Evolutionary conservation across 192 early-diverging fungal species (phyloP).

Genomic region (Helicostylum pulchrum): DNA sequence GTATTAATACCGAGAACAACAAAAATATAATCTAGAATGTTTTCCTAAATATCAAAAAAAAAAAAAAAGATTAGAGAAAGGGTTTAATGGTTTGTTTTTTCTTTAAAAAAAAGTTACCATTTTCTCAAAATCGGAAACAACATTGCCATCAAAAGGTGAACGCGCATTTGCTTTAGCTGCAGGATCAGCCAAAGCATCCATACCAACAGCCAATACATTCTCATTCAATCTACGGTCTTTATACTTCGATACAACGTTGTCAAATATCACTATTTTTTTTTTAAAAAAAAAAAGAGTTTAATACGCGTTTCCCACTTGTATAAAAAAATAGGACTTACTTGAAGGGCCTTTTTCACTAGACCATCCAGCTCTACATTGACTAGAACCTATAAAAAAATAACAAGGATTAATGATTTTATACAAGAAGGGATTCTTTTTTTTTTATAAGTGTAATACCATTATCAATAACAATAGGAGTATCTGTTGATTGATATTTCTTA

Average conservation of each 20-base stretch:
- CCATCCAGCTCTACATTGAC: slow-evolving; percentile 81
- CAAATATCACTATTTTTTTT: slow-evolving; percentile 71
- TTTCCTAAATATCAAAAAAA: slow-evolving; percentile 57
- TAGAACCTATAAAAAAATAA: slow-evolving; percentile 50
- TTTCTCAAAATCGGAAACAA: slow-evolving; percentile 71
- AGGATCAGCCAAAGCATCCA: slow-evolving; percentile 62
- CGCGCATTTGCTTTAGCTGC: slow-evolving; percentile 49
- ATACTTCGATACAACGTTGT: slow-evolving; percentile 65
- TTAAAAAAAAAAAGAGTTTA: slow-evolving; percentile 21
- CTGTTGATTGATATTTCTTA: slow-evolving; percentile 36
- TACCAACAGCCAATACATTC: slow-evolving; percentile 55
- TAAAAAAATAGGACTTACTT: slow-evolving; percentile 37
- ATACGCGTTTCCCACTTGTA: background rate
- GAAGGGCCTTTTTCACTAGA: slow-evolving; percentile 58
- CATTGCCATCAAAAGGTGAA: slow-evolving; percentile 62
- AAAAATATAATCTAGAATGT: slow-evolving; percentile 84
- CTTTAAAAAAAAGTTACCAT: slow-evolving; percentile 47
- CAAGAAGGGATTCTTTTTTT: background rate
- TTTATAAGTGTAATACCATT: slow-evolving; percentile 43
- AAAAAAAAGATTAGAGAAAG: slow-evolving; percentile 35
- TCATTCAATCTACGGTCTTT: slow-evolving; percentile 51
- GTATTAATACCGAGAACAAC: slow-evolving; percentile 71
- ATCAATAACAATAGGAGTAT: slow-evolving; percentile 64
- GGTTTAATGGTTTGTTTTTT: too few species aligned
- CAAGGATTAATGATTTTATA: background rate